A percentile compares a stretch with the other conserved stretches of the same genome.
Conservation (phyloP, 2,329 filamentous ascomycete species). For the Exophiala phaeomuriformis region DNA sequence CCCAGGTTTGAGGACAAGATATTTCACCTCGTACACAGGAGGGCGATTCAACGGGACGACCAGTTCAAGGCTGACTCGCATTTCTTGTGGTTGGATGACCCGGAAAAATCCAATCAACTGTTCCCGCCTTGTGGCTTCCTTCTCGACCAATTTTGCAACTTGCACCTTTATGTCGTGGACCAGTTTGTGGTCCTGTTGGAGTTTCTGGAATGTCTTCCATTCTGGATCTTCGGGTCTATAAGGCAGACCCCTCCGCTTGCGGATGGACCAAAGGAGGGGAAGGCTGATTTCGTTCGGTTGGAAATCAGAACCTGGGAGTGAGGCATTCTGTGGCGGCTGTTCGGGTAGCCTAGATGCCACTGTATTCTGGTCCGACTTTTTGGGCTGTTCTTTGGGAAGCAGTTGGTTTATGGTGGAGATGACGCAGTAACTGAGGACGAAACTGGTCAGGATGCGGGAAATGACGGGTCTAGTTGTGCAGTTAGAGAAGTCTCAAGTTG, state of each 20-base stretch:
- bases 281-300: background rate
- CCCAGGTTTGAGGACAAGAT: conserved; percentile 15
- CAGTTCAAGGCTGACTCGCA: conserved; percentile 12
- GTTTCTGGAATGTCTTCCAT: conserved; percentile 20
- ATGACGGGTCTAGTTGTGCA: conserved; percentile 7
- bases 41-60: conserved; percentile 18
- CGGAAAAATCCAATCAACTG: background rate
- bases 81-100: background rate
- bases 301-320: background rate
- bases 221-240: conserved; percentile 22
- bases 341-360: too few species aligned
- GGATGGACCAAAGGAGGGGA: background rate
- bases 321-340: background rate
- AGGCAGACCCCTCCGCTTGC: background rate
- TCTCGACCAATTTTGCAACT: conserved; percentile 8
- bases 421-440: conserved; percentile 20
- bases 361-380: background rate
- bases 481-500: background rate
- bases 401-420: conserved; percentile 13
- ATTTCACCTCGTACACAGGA: conserved; percentile 21
- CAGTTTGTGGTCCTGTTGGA: conserved; percentile 21
- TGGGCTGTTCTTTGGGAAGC: background rate
- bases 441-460: conserved; percentile 21
- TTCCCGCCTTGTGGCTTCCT: background rate
- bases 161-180: conserved; percentile 11